A percentile compares a stretch with the other conserved stretches of the same genome.
Conservation (phyloP, 371 early-diverging fungal species). For the Mucor piriformis region DNA sequence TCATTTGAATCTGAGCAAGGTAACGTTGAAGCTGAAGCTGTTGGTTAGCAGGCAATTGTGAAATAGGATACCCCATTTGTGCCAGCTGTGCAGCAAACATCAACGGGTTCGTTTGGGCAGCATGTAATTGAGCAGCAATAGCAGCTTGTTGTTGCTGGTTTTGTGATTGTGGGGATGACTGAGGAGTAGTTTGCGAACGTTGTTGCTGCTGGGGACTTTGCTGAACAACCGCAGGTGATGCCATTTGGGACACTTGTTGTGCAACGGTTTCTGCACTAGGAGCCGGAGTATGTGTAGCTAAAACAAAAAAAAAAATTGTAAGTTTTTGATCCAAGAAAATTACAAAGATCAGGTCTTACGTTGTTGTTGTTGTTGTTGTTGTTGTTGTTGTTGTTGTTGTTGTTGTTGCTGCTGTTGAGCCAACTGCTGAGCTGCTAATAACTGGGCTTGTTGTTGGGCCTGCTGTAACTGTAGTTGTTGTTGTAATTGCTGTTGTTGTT, state of each 20-base stretch:
- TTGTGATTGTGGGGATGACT: constrained; percentile 23
- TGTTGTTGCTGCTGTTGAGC: constrained; percentile 13
- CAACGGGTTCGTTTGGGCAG: constrained; percentile 36
- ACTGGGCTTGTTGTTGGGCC: constrained; percentile 18
- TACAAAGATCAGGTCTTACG: not conserved
- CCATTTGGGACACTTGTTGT: constrained; percentile 24
- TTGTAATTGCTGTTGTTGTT: constrained; percentile 10
- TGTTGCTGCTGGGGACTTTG: constrained; percentile 10
- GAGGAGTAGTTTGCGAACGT: constrained; percentile 26
- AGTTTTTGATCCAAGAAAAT: not conserved
- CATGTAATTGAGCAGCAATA: constrained; percentile 27
- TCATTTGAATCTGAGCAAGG: constrained; percentile 43
- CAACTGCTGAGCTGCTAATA: constrained; percentile 11
- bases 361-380: constrained; percentile 4
- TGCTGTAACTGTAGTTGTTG: constrained; percentile 21
- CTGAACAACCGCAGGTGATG: constrained; percentile 17
- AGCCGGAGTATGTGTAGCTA: constrained; percentile 7
- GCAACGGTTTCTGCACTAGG: constrained; percentile 13
- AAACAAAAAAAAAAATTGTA: constrained; percentile 3
- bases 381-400: constrained; percentile 17
- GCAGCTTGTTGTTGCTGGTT: constrained; percentile 28
- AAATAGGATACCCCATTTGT: constrained; percentile 51
- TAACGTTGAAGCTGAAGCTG: constrained; percentile 48
- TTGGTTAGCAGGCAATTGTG: constrained; percentile 40
- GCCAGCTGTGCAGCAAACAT: constrained; percentile 46